phyloP scores from a whole-genome alignment of 768 basidiomycete genomes.

The Tubosaeta sp. region DNA sequence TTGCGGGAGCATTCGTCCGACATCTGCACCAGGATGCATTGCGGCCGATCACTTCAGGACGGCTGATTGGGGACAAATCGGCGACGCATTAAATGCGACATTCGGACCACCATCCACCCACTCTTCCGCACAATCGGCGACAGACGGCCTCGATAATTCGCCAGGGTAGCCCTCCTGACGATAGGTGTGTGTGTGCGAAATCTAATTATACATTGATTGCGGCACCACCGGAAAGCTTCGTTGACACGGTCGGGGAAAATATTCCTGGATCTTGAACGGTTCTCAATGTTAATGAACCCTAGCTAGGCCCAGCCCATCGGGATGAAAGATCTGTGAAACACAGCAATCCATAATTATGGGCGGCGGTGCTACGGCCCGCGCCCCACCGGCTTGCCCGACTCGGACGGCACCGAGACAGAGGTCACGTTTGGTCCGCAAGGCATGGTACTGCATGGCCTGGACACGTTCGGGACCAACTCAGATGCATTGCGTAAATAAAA shows the following conservation, averaged over 20 bases:
- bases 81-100: constrained; percentile 20
- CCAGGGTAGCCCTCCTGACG: constrained; percentile 4
- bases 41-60: constrained; percentile 18
- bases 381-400: constrained; percentile 6
- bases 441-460: constrained; percentile 3
- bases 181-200: constrained; percentile 17
- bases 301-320: constrained; percentile 1
- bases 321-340: constrained; percentile 13
- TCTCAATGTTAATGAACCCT: constrained; percentile 6
- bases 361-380: constrained; percentile 17
- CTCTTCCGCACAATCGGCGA: constrained; percentile 23
- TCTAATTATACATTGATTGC: constrained; percentile 11
- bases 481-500: constrained; percentile 15
- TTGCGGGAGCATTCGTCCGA: constrained; percentile 10
- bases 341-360: constrained; percentile 9
- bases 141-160: constrained; percentile 11
- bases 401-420: constrained; percentile 25
- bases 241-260: constrained; percentile 11
- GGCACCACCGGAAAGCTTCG: constrained; percentile 3
- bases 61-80: constrained; percentile 26
- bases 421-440: neutral
- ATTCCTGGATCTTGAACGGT: constrained; percentile 5
- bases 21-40: constrained; percentile 15
- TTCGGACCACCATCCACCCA: constrained; percentile 2
- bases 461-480: constrained; percentile 9